Evolutionary conservation across 768 basidiomycete species (phyloP).

Genomic region (Russula emetica): DNA sequence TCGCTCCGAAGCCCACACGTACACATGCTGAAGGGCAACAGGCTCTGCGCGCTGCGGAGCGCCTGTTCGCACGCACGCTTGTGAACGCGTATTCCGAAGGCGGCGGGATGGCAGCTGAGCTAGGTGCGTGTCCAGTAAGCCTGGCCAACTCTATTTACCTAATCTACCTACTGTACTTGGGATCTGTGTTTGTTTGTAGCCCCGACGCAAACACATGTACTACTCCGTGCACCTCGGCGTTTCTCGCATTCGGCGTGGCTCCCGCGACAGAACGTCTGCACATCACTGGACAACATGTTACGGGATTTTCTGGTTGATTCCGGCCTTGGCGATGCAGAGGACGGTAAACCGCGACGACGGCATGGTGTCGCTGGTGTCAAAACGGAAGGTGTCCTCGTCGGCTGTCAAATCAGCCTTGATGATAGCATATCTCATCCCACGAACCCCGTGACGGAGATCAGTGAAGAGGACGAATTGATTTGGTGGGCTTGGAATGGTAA

Average conservation of each 20-base stretch:
- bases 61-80: conserved; percentile 44
- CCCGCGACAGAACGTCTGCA: conserved; percentile 42
- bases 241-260: conserved; percentile 47
- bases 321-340: conserved; percentile 19
- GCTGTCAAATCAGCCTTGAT: conserved; percentile 28
- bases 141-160: background rate
- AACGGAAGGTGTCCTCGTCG: conserved; percentile 44
- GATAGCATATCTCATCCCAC: conserved; percentile 3
- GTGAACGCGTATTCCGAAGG: conserved; percentile 44
- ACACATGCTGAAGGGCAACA: conserved; percentile 38
- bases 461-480: conserved; percentile 46
- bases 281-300: conserved; percentile 38
- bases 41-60: conserved; percentile 36
- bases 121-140: conserved; percentile 33
- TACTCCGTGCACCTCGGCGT: conserved; percentile 46
- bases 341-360: conserved; percentile 28
- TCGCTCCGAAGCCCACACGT: conserved; percentile 6
- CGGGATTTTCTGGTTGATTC: conserved; percentile 36
- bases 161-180: background rate
- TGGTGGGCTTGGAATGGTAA: conserved; percentile 54
- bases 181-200: conserved; percentile 33
- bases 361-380: conserved; percentile 23
- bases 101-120: conserved; percentile 41
- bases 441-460: background rate
- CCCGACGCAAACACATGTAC: conserved; percentile 46